A percentile compares a stretch with the other conserved stretches of the same genome.
Conservation (phyloP, 2,329 filamentous ascomycete species). For the Aotearoamyces nothofagi region DNA sequence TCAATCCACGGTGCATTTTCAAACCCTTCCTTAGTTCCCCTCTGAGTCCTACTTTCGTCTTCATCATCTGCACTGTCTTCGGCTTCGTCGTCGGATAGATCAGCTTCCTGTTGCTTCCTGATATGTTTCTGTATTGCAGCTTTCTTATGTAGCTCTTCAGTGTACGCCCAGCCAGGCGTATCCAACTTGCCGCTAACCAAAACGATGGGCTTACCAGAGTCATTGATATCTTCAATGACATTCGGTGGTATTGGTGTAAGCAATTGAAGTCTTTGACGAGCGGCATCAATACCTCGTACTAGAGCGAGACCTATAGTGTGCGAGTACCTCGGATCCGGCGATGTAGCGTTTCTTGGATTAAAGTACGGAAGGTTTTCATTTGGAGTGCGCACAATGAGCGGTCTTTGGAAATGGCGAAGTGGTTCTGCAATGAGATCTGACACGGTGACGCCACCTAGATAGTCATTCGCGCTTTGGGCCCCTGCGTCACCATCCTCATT, state of each 20-base stretch:
- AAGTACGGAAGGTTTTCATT: slow-evolving; percentile 48
- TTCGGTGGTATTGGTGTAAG: slow-evolving; percentile 40
- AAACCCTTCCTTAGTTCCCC: slow-evolving; percentile 15
- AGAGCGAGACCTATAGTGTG: slow-evolving; percentile 48
- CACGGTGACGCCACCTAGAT: neutral
- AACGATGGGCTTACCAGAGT: slow-evolving; percentile 34
- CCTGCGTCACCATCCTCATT: neutral
- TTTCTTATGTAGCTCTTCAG: slow-evolving; percentile 34
- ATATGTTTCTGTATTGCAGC: slow-evolving; percentile 15
- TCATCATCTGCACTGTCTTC: slow-evolving; percentile 3
- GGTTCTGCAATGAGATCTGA: slow-evolving; percentile 4
- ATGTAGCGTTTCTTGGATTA: slow-evolving; percentile 32
- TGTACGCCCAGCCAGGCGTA: slow-evolving; percentile 53
- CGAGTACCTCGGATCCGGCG: slow-evolving; percentile 44
- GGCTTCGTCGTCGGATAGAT: slow-evolving; percentile 2
- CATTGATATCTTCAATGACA: slow-evolving; percentile 24
- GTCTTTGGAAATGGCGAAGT: slow-evolving; percentile 4
- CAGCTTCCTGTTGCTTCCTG: slow-evolving; percentile 3
- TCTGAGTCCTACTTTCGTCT: slow-evolving; percentile 3
- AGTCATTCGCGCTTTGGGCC: neutral
- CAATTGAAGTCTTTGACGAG: slow-evolving; percentile 40
- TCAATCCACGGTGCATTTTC: slow-evolving; percentile 41
- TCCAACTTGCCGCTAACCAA: slow-evolving; percentile 56
- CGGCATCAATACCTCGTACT: slow-evolving; percentile 51
- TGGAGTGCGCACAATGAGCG: slow-evolving; percentile 22